A percentile compares a stretch with the other conserved stretches of the same genome.
These are phyloP conservation scores for Xylaria bambusicola DNA, from an alignment of 495 filamentous ascomycete genomes.

Conservation along the genomic window DNA sequence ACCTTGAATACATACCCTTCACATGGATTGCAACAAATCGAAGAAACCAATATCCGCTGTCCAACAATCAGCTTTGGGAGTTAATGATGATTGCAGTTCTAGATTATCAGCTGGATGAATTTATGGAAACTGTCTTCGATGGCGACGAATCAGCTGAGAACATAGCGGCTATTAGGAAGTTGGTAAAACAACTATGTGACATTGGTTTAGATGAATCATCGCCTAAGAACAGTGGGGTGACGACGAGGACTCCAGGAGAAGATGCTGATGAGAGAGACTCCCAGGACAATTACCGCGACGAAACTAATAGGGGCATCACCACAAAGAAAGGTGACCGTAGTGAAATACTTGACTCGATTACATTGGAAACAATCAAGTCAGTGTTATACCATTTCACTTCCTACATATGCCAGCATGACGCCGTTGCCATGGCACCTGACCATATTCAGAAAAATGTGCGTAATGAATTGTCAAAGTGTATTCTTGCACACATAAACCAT, in stretches of 20 bases:
- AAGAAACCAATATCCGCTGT: neutral
- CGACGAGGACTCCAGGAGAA: no score
- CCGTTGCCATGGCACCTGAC: neutral
- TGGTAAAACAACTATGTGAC: no score
- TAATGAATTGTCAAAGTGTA: neutral
- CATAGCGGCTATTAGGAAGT: no score
- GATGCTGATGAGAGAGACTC: no score
- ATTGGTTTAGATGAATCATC: no score
- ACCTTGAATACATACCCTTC: constrained; percentile 40
- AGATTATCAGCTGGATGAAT: neutral
- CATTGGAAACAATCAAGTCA: no score
- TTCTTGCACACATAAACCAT: neutral
- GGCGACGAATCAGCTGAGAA: neutral
- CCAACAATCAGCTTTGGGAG: neutral
- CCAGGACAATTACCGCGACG: neutral
- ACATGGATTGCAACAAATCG: constrained; percentile 23
- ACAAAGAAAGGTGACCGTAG: no score
- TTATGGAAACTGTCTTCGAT: neutral
- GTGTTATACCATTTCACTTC: no score
- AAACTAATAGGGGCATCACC: no score
- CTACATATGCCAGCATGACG: neutral
- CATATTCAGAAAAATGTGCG: neutral
- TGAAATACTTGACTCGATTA: no score
- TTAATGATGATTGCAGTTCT: neutral
- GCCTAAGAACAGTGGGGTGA: no score